Evolutionary conservation across 768 basidiomycete species (phyloP).

Genomic region (Lactarius hatsudake): DNA sequence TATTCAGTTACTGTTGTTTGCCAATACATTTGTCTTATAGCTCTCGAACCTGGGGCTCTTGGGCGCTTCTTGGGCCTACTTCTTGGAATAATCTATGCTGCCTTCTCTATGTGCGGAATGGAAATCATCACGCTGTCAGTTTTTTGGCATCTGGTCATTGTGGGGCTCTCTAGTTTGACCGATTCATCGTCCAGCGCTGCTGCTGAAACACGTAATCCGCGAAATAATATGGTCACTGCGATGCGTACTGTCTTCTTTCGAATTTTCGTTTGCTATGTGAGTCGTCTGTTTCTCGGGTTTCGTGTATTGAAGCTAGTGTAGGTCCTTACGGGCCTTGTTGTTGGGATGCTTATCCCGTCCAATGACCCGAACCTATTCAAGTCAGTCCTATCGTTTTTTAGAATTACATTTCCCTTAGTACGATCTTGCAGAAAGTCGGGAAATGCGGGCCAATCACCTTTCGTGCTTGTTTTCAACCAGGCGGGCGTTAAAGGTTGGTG

Average conservation of each 20-base stretch:
- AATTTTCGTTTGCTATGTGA: constrained; percentile 26
- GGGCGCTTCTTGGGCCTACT: constrained; percentile 26
- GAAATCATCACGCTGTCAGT: constrained; percentile 26
- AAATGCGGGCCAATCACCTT: constrained; percentile 27
- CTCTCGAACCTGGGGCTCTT: constrained; percentile 25
- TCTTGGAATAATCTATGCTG: constrained; percentile 23
- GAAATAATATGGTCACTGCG: constrained; percentile 20
- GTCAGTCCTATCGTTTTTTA: constrained; percentile 8
- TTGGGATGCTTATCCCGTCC: constrained; percentile 28
- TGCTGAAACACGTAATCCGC: constrained; percentile 28
- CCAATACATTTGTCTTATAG: constrained; percentile 3
- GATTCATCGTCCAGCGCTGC: constrained; percentile 21
- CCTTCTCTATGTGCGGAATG: constrained; percentile 28
- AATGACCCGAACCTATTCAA: constrained; percentile 26
- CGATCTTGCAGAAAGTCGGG: constrained; percentile 17
- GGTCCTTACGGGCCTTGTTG: constrained; percentile 24
- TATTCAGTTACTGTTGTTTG: not conserved
- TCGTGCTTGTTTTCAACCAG: constrained; percentile 25
- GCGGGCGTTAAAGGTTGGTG: constrained; percentile 26
- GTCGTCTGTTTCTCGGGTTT: not conserved
- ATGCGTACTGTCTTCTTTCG: constrained; percentile 28
- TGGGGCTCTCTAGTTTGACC: not conserved
- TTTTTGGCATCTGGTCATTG: not conserved
- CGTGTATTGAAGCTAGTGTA: not conserved
- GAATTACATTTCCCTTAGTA: not conserved